Base-by-base conservation (phyloP, 2,329 filamentous ascomycete genomes). In the Aureobasidium mangrovei region DNA sequence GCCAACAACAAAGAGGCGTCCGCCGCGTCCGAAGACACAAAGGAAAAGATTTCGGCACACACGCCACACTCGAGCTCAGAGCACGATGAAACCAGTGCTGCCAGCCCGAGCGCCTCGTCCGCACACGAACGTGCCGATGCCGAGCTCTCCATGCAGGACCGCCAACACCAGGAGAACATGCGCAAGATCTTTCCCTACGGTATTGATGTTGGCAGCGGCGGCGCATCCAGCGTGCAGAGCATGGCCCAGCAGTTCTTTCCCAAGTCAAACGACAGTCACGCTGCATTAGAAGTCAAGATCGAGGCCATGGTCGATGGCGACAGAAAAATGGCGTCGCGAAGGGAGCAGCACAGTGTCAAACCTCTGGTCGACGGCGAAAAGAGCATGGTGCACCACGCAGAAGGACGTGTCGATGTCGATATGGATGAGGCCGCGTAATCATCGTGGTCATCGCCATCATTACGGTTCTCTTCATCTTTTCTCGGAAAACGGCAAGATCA, bases 151-250 rank as follows among this genome's bases (percentile, higher is more conserved):
- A 55, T 60, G 7, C 60, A 62, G 54, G 60, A 62, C 12, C 49
- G 31, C 32, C 58, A 60, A 26, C 64, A 67, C 45, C 59, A 59
- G 27, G 62, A 63, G 38, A 56, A 66, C 12, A 67, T 68, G 64
- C 61, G 58, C 18, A 62, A 60, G 55, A 63, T 67, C 35, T 66
- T 67, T 36, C 59, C 62, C 4, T 54, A 59, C 35, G 60, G 61
- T 36, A 45, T 58, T 32, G 60, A 63, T 18, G 32, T 35, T 12
- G 7, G 7, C 10, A 24, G 24, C 36, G 56, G 43, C 3, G 29
- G 18, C 31, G 26, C 18, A 4, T 29, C 51, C 12, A 54, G 51
- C 33, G 55, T 40, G 3, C 54, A 57, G 41, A 53, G 54, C 28
- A 46, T 58, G 12, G 60, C 57, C 26, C 59, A 60, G 38, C 56